Percentiles rank a stretch among this genome's conserved stretches.
These are phyloP conservation scores for Pinus albicaulis DNA, from an alignment of 75 land plant species.

Conservation along the genomic window DNA sequence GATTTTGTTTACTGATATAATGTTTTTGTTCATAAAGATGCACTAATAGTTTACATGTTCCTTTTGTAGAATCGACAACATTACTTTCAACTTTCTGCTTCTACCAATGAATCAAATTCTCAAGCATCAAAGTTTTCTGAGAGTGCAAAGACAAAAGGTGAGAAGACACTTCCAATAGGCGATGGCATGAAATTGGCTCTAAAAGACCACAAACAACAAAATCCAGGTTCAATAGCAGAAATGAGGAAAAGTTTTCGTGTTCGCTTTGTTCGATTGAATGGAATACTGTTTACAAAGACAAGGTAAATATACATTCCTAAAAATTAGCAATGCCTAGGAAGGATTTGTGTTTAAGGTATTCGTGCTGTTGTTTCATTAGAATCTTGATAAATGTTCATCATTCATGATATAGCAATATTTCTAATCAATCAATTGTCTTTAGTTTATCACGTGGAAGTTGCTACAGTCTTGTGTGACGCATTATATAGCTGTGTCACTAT, in stretches of 20 bases:
- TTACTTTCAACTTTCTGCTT: slow-evolving; percentile 34
- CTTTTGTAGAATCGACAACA: slow-evolving; percentile 62
- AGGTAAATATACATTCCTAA: slow-evolving; percentile 39
- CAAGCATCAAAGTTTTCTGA: slow-evolving; percentile 13
- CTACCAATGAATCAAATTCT: slow-evolving; percentile 17
- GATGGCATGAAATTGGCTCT: slow-evolving; percentile 7
- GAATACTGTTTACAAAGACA: slow-evolving; percentile 87
- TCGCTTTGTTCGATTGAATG: slow-evolving; percentile 83
- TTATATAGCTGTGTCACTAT: too few relatives aligned
- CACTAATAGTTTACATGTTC: not conserved
- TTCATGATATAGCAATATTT: too few relatives aligned
- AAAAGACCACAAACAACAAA: slow-evolving; percentile 12
- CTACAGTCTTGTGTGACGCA: too few relatives aligned
- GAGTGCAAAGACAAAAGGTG: slow-evolving; percentile 7
- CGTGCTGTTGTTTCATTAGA: too few relatives aligned
- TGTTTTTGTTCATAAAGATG: not conserved
- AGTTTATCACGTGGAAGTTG: too few relatives aligned
- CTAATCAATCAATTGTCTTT: too few relatives aligned
- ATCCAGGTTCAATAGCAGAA: slow-evolving; percentile 19
- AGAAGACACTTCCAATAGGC: not conserved
- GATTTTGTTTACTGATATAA: not conserved
- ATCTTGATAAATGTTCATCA: too few relatives aligned
- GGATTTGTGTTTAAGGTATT: too few relatives aligned
- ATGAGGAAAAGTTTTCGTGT: slow-evolving; percentile 49
- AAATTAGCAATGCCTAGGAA: not conserved